These are phyloP conservation scores for Hanseniaspora clermontiae DNA, from an alignment of 805 yeast species.

Conservation along the genomic window DNA sequence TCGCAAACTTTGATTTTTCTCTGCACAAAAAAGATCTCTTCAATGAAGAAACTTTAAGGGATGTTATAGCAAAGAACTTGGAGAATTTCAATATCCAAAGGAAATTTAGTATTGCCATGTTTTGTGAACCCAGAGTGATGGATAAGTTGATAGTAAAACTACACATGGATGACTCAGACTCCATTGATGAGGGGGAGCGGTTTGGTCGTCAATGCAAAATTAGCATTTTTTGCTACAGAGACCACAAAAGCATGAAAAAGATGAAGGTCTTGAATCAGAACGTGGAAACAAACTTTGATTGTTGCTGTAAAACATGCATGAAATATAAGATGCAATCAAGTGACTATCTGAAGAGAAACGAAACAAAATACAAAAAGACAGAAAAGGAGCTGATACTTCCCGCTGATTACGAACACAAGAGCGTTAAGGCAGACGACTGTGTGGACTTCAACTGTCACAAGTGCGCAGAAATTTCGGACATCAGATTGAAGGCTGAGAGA, in stretches of 20 bases:
- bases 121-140: neutral
- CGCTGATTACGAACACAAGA: neutral
- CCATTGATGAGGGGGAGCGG: neutral
- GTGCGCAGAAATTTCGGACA: neutral
- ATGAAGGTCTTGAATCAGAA: neutral
- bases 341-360: neutral
- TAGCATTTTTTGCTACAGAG: neutral
- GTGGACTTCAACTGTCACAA: neutral
- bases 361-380: neutral
- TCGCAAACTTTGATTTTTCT: neutral
- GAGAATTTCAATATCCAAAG: neutral
- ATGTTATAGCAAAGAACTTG: neutral
- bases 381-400: neutral
- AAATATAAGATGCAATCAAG: neutral
- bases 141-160: neutral
- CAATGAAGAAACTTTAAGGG: neutral
- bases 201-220: conserved; percentile 5
- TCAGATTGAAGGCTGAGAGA: neutral
- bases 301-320: conserved; percentile 5
- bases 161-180: neutral
- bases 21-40: neutral
- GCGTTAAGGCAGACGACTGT: neutral
- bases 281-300: conserved; percentile 4
- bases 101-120: neutral
- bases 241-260: neutral